Conservation (phyloP, 805 yeast species). For the Barnettozyma populi region DNA sequence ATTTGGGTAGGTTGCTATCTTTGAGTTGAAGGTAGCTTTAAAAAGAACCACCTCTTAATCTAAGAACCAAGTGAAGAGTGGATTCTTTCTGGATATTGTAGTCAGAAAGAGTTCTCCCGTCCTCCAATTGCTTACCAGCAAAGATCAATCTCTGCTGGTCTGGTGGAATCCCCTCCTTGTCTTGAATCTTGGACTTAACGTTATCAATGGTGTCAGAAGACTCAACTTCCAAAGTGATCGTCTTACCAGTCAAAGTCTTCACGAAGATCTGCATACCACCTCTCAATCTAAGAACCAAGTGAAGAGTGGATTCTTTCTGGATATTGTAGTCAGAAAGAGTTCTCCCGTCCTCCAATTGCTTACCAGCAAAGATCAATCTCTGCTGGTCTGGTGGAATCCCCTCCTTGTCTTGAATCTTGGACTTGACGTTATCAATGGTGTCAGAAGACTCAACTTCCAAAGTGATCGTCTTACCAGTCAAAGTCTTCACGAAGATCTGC, state of each 20-base stretch:
- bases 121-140: conserved; percentile 94
- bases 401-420: conserved; percentile 97
- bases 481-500: conserved; percentile 95
- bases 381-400: conserved; percentile 99
- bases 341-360: conserved; percentile 93
- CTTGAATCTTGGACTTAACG: conserved; percentile 92
- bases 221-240: conserved; percentile 96
- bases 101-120: conserved; percentile 89
- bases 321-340: conserved; percentile 91
- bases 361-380: conserved; percentile 94
- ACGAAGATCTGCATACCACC: conserved; percentile 94
- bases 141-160: conserved; percentile 97
- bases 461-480: conserved; percentile 96
- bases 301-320: conserved; percentile 87
- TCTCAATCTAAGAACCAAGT: conserved; percentile 80
- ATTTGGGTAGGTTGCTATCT: not conserved
- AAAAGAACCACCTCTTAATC: conserved; percentile 68
- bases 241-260: conserved; percentile 95
- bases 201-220: conserved; percentile 95
- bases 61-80: conserved; percentile 73
- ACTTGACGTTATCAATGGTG: conserved; percentile 90
- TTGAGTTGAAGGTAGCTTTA: not conserved
- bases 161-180: conserved; percentile 98
- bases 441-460: conserved; percentile 96
- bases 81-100: conserved; percentile 95